Evolutionary conservation across 768 basidiomycete genomes (phyloP).

Genomic region (Amanita exitialis): DNA sequence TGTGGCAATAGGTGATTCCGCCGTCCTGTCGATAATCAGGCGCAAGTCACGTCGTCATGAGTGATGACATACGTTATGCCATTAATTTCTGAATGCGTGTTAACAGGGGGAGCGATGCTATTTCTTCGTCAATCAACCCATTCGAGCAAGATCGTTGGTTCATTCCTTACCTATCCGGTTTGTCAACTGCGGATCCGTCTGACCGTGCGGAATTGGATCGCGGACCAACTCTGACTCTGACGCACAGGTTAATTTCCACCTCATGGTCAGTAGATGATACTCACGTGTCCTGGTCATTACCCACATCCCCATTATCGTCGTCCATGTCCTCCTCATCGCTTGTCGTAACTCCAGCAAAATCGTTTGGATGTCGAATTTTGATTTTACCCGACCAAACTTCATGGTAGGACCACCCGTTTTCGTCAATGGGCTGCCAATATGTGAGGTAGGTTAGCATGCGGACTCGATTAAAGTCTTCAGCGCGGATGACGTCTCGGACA

Average conservation of each 20-base stretch:
- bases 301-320: background rate
- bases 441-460: conserved; percentile 11
- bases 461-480: conserved; percentile 10
- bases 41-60: background rate
- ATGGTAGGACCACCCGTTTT: conserved; percentile 10
- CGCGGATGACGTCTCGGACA: conserved; percentile 7
- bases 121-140: background rate
- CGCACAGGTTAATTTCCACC: background rate
- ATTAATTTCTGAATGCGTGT: background rate
- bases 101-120: background rate
- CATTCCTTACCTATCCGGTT: background rate
- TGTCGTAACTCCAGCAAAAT: conserved; percentile 8
- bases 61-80: background rate
- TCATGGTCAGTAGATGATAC: background rate
- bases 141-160: too few relatives aligned
- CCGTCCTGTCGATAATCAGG: background rate
- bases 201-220: background rate
- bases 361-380: conserved; percentile 3
- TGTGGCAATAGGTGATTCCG: background rate
- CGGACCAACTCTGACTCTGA: background rate
- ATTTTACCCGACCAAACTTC: conserved; percentile 13
- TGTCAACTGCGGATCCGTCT: too few relatives aligned
- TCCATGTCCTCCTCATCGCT: conserved; percentile 9
- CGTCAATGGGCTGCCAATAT: conserved; percentile 7
- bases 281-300: background rate